Conservation (phyloP, 1,139 yeast genomes). For the Suhomyces ambrosiae region DNA sequence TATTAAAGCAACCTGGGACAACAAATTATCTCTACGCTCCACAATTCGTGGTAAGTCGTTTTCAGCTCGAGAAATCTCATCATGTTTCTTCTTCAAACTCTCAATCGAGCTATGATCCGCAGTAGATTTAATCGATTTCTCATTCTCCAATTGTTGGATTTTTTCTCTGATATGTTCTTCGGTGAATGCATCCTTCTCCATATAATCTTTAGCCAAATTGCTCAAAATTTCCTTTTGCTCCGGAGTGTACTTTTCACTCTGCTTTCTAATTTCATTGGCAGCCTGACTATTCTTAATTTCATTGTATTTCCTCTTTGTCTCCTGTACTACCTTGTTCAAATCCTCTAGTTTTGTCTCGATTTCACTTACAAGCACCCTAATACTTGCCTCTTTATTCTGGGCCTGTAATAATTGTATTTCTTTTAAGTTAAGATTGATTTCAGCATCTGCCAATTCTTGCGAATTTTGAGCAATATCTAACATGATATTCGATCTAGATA, state of each 20-base stretch:
- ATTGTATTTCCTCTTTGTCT: slow-evolving; percentile 45
- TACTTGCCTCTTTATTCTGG: slow-evolving; percentile 36
- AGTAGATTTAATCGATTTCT: slow-evolving; percentile 38
- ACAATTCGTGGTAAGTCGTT: slow-evolving; percentile 38
- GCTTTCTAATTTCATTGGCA: slow-evolving; percentile 42
- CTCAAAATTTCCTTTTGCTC: slow-evolving; percentile 47
- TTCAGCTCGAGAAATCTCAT: slow-evolving; percentile 34
- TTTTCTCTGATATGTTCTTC: slow-evolving; percentile 35
- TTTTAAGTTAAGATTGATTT: slow-evolving; percentile 25
- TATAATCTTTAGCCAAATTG: slow-evolving; percentile 47
- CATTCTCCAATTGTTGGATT: slow-evolving; percentile 41
- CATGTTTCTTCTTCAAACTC: slow-evolving; percentile 31
- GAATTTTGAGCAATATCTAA: slow-evolving; percentile 19
- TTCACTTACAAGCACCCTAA: slow-evolving; percentile 34
- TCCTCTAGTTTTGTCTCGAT: slow-evolving; percentile 34
- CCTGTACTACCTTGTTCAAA: slow-evolving; percentile 35
- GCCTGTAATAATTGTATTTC: slow-evolving; percentile 31
- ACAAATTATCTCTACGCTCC: slow-evolving; percentile 27
- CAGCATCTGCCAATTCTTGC: slow-evolving; percentile 23
- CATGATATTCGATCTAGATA: slow-evolving; percentile 22
- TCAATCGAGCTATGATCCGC: slow-evolving; percentile 44
- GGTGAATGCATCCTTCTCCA: slow-evolving; percentile 43
- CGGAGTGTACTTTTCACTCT: slow-evolving; percentile 40
- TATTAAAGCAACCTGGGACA: slow-evolving; percentile 41
- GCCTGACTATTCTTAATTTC: slow-evolving; percentile 48